Base-by-base conservation (phyloP, 2,329 filamentous ascomycete species). In the Aspergillus vadensis region DNA sequence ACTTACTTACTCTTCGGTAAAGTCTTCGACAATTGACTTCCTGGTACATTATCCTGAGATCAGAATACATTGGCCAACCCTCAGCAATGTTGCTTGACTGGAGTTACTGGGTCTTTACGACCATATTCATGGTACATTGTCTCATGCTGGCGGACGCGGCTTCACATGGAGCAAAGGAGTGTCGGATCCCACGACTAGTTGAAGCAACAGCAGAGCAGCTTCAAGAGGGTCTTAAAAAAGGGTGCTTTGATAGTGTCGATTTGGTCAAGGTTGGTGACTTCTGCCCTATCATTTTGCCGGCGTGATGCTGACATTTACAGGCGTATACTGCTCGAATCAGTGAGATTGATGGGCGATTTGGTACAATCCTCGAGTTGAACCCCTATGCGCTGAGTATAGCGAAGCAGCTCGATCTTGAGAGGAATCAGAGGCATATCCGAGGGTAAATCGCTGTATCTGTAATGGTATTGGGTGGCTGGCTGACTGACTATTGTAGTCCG, bases 211-310 rank as follows among this genome's bases (percentile, higher is more conserved):
- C 78, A 2, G 83, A 85, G 48, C 79, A 85, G 23, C 74, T 87
- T 21, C 72, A 76, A 25, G 67, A 71, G 43, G 85, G 84, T 2
- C 72, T 87, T 9, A 76, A 81, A 48, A 72, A 72, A 17, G 79
- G 79, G 2, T 73, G 77, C n/a, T 87, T 84, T 63, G 84, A 80
- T 1, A 86, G 83, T 65, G 80, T 83, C n/a, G 82, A 87, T 59
- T 73, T 88, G 17, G 84, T 86, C 48, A 77, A 73, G 60, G 77
- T 8, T 27, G 2, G 25, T 27, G 25, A 27, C 25, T 8, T 27
- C 25, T 27, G 2, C 25, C 25, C 25, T 8, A 3, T 27, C 25
- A 25, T 2, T 25, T 25, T 25, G 25, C 25, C 7, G 7, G 7
- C 7, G 25, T 2, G 25, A 36, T n/a, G 12, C 21, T 4, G 5